Conservation (phyloP, 352 stramenopile species). For the Globisporangium abappressorium region DNA sequence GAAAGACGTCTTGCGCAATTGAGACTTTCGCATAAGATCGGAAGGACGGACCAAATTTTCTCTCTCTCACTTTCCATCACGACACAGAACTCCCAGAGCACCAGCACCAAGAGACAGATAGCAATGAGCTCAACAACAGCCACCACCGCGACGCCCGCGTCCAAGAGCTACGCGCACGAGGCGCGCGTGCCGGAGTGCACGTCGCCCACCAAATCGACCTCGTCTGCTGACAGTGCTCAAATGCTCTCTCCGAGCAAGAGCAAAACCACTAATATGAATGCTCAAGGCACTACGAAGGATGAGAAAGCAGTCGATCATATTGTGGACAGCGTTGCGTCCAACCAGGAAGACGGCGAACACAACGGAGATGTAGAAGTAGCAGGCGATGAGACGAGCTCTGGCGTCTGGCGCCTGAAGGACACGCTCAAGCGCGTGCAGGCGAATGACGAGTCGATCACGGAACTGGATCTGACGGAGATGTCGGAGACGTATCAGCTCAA, state of each 20-base stretch:
- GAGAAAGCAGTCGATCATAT: not conserved
- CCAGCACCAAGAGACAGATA: not conserved
- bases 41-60: not conserved
- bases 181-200: conserved; percentile 17
- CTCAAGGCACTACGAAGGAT: not conserved
- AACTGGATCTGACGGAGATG: conserved; percentile 60
- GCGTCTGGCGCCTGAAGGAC: conserved; percentile 30
- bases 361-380: not conserved
- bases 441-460: conserved; percentile 51
- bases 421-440: conserved; percentile 53
- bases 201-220: conserved; percentile 2
- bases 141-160: not conserved
- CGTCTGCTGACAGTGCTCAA: not conserved
- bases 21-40: conserved; percentile 1
- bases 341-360: not conserved
- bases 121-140: not conserved
- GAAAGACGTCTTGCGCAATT: not conserved
- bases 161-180: conserved; percentile 12
- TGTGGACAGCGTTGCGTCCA: not conserved
- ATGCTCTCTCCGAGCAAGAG: not conserved
- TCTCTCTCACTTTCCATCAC: not conserved
- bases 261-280: not conserved
- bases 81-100: not conserved
- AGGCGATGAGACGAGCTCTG: not conserved
- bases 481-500: conserved; percentile 39